Percentiles rank a stretch among this genome's conserved stretches.
These are phyloP conservation scores for Rhododendron griersonianum DNA, from an alignment of 148 eudicot genomes.

Conservation along the genomic window DNA sequence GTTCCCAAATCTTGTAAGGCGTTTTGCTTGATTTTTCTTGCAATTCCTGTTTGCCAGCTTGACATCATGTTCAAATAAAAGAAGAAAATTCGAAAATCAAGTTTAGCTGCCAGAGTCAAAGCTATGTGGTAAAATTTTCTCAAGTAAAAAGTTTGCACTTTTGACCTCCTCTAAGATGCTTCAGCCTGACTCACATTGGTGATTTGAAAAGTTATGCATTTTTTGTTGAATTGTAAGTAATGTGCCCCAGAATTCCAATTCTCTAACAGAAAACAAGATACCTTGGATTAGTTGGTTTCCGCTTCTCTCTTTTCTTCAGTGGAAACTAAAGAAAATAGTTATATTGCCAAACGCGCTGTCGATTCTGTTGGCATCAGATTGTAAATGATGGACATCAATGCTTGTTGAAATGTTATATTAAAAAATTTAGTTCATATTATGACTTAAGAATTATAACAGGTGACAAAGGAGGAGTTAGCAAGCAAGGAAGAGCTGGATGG, in stretches of 20 bases:
- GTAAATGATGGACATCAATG: background rate
- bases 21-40: background rate
- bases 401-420: background rate
- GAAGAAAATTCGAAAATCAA: background rate
- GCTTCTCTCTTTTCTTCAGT: background rate
- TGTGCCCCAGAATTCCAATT: background rate
- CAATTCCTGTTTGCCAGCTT: conserved; percentile 1
- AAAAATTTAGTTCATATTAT: background rate
- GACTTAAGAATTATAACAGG: conserved; percentile 38
- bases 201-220: background rate
- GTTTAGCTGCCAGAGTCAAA: background rate
- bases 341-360: background rate
- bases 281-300: background rate
- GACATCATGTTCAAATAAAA: background rate
- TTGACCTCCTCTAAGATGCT: background rate
- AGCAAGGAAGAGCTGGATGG: conserved; percentile 77
- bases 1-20: conserved; percentile 95
- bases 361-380: background rate
- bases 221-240: background rate
- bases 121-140: background rate
- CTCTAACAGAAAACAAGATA: background rate
- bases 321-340: background rate
- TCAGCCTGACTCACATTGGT: background rate
- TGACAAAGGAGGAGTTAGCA: conserved; percentile 91
- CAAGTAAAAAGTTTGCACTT: background rate